These are phyloP conservation scores for Pleurozium schreberi DNA, from an alignment of 225 moss, liverwort and hornwort genomes.

Conservation along the genomic window DNA sequence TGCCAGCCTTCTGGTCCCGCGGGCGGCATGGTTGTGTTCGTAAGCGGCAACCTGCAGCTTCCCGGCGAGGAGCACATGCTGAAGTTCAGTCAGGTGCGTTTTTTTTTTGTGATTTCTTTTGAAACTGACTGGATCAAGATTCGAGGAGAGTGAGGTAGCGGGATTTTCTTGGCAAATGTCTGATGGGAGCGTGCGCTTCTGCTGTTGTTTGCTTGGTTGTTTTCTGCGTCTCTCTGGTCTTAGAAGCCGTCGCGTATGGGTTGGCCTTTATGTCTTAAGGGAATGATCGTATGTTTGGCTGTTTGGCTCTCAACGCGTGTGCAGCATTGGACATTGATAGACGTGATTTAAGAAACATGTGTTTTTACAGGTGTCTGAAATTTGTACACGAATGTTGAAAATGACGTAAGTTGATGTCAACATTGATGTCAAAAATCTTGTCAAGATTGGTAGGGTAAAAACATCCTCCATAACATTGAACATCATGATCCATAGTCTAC, in stretches of 20 bases:
- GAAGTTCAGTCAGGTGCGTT: slow-evolving; percentile 75
- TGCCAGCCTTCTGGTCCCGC: slow-evolving; percentile 79
- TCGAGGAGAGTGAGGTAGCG: neutral
- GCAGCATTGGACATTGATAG: neutral
- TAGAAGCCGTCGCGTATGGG: neutral
- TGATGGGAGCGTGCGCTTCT: neutral
- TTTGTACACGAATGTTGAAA: too few relatives aligned
- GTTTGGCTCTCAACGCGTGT: too few relatives aligned
- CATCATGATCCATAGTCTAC: too few relatives aligned
- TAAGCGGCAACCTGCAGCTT: slow-evolving; percentile 72
- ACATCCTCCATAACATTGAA: too few relatives aligned
- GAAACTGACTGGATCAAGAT: neutral
- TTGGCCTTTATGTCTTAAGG: neutral
- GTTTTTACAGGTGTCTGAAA: too few relatives aligned
- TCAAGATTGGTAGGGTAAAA: too few relatives aligned
- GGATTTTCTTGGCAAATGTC: neutral
- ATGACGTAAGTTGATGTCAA: too few relatives aligned
- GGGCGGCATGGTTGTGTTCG: slow-evolving; percentile 80
- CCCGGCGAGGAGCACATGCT: slow-evolving; percentile 71
- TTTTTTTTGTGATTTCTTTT: neutral
- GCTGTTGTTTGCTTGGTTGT: neutral
- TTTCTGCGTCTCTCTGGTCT: neutral
- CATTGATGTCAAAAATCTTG: too few relatives aligned
- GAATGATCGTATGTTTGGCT: neutral
- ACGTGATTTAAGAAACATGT: neutral